Evolutionary conservation across 768 basidiomycete genomes (phyloP), one percentile per base, ranked within the genome.

Genomic region (Naganishia randhawae): DNA sequence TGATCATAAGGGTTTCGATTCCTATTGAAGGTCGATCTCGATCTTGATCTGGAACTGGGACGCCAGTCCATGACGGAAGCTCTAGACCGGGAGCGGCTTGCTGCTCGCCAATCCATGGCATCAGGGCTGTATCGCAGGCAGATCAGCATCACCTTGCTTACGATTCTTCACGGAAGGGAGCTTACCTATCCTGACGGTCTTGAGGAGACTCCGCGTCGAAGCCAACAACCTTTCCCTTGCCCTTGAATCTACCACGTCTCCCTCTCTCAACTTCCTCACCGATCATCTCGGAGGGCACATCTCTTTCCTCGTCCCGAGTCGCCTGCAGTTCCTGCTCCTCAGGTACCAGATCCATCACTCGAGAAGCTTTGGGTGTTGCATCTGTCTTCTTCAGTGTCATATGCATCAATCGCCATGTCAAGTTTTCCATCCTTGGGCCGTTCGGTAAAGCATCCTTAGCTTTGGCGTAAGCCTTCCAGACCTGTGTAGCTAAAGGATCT

Each of bases 381-480:
- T 70, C 69, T 17, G 53, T 88, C 85, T 90, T 95, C 83, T 89
- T 89, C 66, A 99, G 82, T 14, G 90, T 91, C 77, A 99, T 82
- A 29, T 93, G 89, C 94, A 97, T 97, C 92, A 98, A 91, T 68
- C 96, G 83, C 95, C 95, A 97, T 0, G 94, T 96, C 65, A 98
- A 80, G 77, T 97, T 98, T 82, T 98, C 96, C 91, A 99, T 93
- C 75, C 94, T 83, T 80, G 93, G 91, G 0, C 90, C 91, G 76
- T 95, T 91, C 33, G 94, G 92, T 66, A 95, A 81, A 35, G 84
- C 85, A n/a, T 89, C 89, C 81, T 92, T 93, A 52, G 89, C 90
- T 69, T 90, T 87, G 39, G 92, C 87, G 76, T 91, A 98, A 85
- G 97, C 90, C 82, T 88, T 92, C 95, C 95, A 98, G 33, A 98